A percentile compares a stretch with the other conserved stretches of the same genome.
Conservation (phyloP, 2,329 filamentous ascomycete genomes). For the Hypoxylon sp. region DNA sequence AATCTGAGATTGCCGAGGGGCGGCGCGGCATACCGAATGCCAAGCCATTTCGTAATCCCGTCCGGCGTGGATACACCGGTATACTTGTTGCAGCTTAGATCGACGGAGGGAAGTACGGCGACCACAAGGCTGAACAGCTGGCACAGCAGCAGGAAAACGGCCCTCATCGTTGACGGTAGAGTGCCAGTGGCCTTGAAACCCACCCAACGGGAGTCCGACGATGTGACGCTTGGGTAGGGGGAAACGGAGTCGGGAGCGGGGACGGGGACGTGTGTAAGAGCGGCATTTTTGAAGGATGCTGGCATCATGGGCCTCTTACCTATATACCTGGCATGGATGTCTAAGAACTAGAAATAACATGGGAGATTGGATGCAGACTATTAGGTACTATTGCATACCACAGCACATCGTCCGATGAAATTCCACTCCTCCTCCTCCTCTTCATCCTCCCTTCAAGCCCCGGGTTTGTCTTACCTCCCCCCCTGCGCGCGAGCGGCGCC, state of each 20-base stretch:
- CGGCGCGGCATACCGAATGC: conserved; percentile 76
- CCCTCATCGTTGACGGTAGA: conserved; percentile 23
- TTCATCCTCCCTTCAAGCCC: neutral
- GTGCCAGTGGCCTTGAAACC: conserved; percentile 21
- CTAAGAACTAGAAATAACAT: no score
- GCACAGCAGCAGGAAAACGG: conserved; percentile 35
- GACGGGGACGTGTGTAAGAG: conserved; percentile 2
- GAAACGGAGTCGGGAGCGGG: no score
- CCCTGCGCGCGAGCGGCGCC: conserved; percentile 26
- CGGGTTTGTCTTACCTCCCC: conserved; percentile 17
- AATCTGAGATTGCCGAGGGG: conserved; percentile 74
- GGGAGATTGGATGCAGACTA: conserved; percentile 10
- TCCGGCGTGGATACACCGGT: conserved; percentile 61
- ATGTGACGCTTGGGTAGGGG: conserved; percentile 12
- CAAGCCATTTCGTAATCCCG: conserved; percentile 75
- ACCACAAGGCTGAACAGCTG: conserved; percentile 28
- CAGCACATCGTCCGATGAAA: conserved; percentile 29
- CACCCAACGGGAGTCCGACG: conserved; percentile 20
- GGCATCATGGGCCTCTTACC: conserved; percentile 22
- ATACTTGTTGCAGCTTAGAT: conserved; percentile 74
- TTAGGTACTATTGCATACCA: conserved; percentile 27
- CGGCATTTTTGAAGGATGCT: conserved; percentile 10
- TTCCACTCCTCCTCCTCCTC: conserved; percentile 14
- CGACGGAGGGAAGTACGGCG: conserved; percentile 54
- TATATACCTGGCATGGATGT: no score